These are phyloP conservation scores for Daedaleopsis nitida DNA, from an alignment of 768 basidiomycete species.

Conservation along the genomic window DNA sequence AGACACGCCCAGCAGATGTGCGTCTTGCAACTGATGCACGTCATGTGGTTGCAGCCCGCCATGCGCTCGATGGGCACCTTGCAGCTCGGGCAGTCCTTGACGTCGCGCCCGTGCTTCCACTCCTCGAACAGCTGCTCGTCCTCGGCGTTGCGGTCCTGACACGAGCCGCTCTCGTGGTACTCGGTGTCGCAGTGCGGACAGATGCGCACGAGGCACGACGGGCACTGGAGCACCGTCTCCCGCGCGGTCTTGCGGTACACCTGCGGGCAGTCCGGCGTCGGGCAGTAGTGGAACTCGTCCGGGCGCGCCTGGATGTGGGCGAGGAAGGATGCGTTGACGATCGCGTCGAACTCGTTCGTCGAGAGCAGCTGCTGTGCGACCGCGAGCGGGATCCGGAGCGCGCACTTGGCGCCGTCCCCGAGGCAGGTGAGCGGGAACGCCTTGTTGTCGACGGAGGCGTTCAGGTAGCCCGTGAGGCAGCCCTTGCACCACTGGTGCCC, in stretches of 20 bases:
- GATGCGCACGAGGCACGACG: slow-evolving; percentile 69
- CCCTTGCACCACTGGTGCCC: slow-evolving; percentile 69
- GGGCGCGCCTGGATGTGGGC: slow-evolving; percentile 60
- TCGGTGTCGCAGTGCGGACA: slow-evolving; percentile 63
- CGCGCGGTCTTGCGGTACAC: slow-evolving; percentile 61
- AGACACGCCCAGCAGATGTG: slow-evolving; percentile 85
- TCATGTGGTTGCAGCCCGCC: slow-evolving; percentile 84
- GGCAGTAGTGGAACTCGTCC: slow-evolving; percentile 71
- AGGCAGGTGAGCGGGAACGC: slow-evolving; percentile 75
- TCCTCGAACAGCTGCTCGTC: slow-evolving; percentile 56
- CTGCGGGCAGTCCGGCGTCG: slow-evolving; percentile 76
- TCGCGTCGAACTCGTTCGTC: slow-evolving; percentile 51
- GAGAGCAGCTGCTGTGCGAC: slow-evolving; percentile 53
- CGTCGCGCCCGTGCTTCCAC: slow-evolving; percentile 65
- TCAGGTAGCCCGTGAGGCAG: slow-evolving; percentile 63
- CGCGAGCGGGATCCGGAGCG: slow-evolving; percentile 53
- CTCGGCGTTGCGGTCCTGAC: slow-evolving; percentile 58
- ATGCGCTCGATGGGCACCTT: slow-evolving; percentile 67
- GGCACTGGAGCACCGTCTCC: slow-evolving; percentile 63
- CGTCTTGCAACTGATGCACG: slow-evolving; percentile 70
- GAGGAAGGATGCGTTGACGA: slow-evolving; percentile 63
- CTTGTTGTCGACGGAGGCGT: slow-evolving; percentile 55
- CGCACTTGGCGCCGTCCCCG: slow-evolving; percentile 59
- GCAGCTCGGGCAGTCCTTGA: slow-evolving; percentile 77
- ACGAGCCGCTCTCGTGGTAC: slow-evolving; percentile 68